phyloP scores from a whole-genome alignment of 306 rosid genomes.

The Pyrus bretschneideri region DNA sequence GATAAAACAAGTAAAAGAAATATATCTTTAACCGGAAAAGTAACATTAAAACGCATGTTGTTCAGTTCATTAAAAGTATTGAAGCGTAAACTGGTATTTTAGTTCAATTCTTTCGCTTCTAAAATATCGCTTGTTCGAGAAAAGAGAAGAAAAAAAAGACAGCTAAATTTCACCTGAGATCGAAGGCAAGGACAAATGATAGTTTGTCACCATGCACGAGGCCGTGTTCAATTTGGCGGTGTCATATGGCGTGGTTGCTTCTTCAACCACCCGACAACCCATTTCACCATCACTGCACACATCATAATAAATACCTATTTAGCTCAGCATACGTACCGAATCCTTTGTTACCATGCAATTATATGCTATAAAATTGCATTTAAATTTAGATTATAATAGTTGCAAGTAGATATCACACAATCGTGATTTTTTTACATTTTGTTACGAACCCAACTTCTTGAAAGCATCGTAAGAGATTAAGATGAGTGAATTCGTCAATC shows the following conservation, averaged over 20 bases:
- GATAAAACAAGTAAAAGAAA: not conserved
- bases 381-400: too few species aligned
- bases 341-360: too few species aligned
- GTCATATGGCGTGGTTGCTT: conserved; percentile 17
- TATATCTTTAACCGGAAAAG: too few species aligned
- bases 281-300: not conserved
- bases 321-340: too few species aligned
- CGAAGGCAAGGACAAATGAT: conserved; percentile 8
- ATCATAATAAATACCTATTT: not conserved
- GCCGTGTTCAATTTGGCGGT: conserved; percentile 14
- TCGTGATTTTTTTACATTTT: not conserved
- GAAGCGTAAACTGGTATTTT: too few species aligned
- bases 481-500: too few species aligned
- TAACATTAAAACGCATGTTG: too few species aligned
- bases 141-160: not conserved
- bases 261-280: conserved; percentile 13
- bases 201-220: conserved; percentile 41
- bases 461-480: too few species aligned
- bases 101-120: too few species aligned
- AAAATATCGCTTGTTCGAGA: fast-evolving
- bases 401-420: too few species aligned
- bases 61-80: too few species aligned
- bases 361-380: too few species aligned
- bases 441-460: not conserved
- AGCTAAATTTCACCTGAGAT: conserved; percentile 25